Conservation (phyloP, 148 eudicot species). For the Chenopodium quinoa region DNA sequence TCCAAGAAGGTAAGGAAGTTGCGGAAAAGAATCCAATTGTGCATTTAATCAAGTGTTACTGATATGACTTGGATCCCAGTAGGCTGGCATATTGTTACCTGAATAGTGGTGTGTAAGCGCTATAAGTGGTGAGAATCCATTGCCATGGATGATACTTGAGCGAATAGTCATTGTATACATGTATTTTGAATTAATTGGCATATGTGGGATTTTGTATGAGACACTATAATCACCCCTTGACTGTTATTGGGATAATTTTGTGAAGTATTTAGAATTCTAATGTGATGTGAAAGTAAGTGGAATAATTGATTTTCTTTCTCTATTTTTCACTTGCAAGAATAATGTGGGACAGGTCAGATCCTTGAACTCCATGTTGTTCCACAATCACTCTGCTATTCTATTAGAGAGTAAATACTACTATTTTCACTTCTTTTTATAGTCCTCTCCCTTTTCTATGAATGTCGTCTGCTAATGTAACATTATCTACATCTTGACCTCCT, state of each 20-base stretch:
- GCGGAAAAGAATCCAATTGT: neutral
- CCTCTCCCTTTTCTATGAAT: neutral
- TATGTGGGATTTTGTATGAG: neutral
- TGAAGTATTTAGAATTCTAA: neutral
- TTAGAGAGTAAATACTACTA: neutral
- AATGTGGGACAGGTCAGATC: neutral
- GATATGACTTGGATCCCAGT: neutral
- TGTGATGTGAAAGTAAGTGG: neutral
- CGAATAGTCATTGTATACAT: neutral
- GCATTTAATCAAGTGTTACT: neutral
- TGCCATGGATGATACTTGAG: neutral
- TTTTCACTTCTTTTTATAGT: neutral
- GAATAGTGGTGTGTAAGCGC: neutral
- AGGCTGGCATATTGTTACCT: neutral
- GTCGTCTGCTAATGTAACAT: neutral
- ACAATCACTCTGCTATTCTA: neutral
- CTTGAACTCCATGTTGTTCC: neutral
- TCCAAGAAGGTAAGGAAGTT: constrained; percentile 74
- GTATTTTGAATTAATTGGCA: neutral
- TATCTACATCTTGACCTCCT: neutral
- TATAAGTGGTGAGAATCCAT: neutral
- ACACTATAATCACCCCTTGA: neutral
- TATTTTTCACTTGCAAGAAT: neutral
- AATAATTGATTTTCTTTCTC: neutral
- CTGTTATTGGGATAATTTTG: neutral